Conservation (phyloP, 495 filamentous ascomycete genomes). For the Symbiotaphrina buchneri region DNA sequence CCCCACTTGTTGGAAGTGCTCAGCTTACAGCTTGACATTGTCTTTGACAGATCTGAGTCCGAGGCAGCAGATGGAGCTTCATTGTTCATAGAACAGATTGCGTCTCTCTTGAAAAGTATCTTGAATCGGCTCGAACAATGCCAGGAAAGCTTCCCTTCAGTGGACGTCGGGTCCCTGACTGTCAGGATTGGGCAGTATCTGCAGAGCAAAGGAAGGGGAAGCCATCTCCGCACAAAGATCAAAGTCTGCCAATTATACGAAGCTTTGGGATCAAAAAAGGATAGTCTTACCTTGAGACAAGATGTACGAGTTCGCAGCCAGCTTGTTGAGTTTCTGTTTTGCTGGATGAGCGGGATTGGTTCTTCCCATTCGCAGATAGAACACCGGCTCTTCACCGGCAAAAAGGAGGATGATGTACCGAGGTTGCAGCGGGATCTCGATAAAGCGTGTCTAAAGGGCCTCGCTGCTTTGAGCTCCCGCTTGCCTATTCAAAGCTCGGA, state of each 20-base stretch:
- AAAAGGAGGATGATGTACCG: conserved; percentile 20
- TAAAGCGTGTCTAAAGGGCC: conserved; percentile 32
- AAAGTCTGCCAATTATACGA: conserved; percentile 42
- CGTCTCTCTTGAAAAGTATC: conserved; percentile 33
- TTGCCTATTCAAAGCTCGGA: conserved; percentile 40
- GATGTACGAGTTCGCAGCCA: conserved; percentile 42
- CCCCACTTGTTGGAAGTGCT: conserved; percentile 34
- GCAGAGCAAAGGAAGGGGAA: conserved; percentile 23
- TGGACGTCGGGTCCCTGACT: conserved; percentile 34
- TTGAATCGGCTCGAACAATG: conserved; percentile 35
- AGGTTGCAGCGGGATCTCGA: conserved; percentile 38
- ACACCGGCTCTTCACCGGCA: conserved; percentile 5
- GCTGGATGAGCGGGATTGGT: conserved; percentile 35
- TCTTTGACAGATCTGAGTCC: conserved; percentile 26
- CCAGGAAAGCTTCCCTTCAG: conserved; percentile 30
- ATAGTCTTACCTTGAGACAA: conserved; percentile 39
- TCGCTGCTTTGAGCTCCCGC: conserved; percentile 38
- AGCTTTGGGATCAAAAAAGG: conserved; percentile 37
- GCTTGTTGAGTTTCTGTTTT: conserved; percentile 35
- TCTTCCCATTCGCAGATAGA: conserved; percentile 14
- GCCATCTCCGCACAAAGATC: conserved; percentile 35
- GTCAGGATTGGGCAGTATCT: conserved; percentile 38
- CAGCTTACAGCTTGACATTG: conserved; percentile 32
- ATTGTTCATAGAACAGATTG: conserved; percentile 41
- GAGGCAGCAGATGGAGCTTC: conserved; percentile 32